Evolutionary conservation across 306 rosid genomes (phyloP), one percentile per base, ranked within the genome.

Genomic region (Vachellia collinsii): DNA sequence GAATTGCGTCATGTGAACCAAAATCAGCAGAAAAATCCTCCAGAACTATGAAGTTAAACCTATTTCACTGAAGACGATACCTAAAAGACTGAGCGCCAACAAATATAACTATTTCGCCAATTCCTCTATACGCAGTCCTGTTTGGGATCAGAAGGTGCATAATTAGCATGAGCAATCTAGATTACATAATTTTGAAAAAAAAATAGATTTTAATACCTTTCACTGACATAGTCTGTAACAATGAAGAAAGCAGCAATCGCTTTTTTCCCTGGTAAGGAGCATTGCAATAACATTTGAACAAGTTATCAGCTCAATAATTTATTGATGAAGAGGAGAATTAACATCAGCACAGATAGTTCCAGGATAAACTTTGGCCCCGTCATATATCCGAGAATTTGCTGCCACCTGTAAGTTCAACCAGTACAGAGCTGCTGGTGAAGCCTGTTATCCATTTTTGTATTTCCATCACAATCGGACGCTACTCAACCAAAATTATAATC

Each of bases 361-460:
- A 86, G 19, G 79, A 83, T 63, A 74, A 81, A 80, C 73, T 80
- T 74, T 70, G 85, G 83, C 54, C 77, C 37, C 64, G 47, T 25
- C 59, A n/a, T 16, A 23, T 77, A 81, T 83, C 78, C 87, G 78
- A 86, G 81, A 74, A 77, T 81, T 80, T 77, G 87, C 85, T 77
- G 83, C 89, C 83, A 83, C 89, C 89, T 86, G 89, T 86, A 83
- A 86, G 85, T 86, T 86, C 85, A 86, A 95, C 98, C 98, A 93
- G 99, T 89, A 90, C 86, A 95, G 78, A 93, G 95, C 99, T 95
- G 97, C 97, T 91, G 92, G 78, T 89, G 92, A 93, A 95, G 96
- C 99, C 99, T 91, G 99, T 95, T 91, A 84, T 93, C 89, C 94
- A 91, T 88, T 90, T 80, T 82, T 83, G 87, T 87, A 90, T 89